Percentiles rank a stretch among this genome's conserved stretches.
Evolutionary conservation across 2,329 filamentous ascomycete genomes (phyloP).

Genomic region (Trichoderma harzianum): DNA sequence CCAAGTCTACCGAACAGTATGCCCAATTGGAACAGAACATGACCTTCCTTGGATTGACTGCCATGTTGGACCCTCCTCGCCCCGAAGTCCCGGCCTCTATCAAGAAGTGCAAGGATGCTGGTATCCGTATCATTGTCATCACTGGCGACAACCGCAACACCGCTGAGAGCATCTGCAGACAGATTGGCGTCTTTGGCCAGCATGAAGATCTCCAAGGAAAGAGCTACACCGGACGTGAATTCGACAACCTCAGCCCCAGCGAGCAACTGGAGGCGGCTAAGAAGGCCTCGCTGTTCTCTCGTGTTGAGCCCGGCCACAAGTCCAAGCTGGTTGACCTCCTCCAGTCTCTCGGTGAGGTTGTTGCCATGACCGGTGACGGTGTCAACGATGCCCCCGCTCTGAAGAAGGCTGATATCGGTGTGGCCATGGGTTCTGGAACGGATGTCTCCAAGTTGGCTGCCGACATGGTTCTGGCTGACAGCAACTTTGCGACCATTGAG

Average conservation of each 20-base stretch:
- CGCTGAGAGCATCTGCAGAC: slow-evolving; percentile 93
- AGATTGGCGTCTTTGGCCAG: slow-evolving; percentile 87
- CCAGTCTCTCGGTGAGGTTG: slow-evolving; percentile 87
- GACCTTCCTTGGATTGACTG: slow-evolving; percentile 88
- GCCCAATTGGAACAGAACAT: slow-evolving; percentile 85
- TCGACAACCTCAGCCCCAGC: slow-evolving; percentile 74
- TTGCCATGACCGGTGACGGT: slow-evolving; percentile 98
- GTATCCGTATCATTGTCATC: slow-evolving; percentile 95
- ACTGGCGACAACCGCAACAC: slow-evolving; percentile 98
- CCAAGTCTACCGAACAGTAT: slow-evolving; percentile 82
- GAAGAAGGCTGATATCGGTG: slow-evolving; percentile 98
- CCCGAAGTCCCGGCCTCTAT: slow-evolving; percentile 87
- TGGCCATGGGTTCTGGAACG: slow-evolving; percentile 97
- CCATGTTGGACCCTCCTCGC: slow-evolving; percentile 94
- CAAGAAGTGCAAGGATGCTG: slow-evolving; percentile 82
- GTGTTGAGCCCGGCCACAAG: slow-evolving; percentile 94
- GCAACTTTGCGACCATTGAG: slow-evolving; percentile 98
- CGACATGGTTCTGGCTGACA: slow-evolving; percentile 97
- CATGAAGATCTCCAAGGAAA: slow-evolving; percentile 83
- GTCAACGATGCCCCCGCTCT: slow-evolving; percentile 97
- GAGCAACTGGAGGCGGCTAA: slow-evolving; percentile 84
- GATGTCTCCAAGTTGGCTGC: slow-evolving; percentile 95
- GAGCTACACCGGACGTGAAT: slow-evolving; percentile 93
- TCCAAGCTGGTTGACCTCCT: slow-evolving; percentile 96
- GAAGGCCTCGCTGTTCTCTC: slow-evolving; percentile 86